These are phyloP conservation scores for Botrytis tulipae DNA, from an alignment of 2,329 filamentous ascomycete species.

Conservation along the genomic window DNA sequence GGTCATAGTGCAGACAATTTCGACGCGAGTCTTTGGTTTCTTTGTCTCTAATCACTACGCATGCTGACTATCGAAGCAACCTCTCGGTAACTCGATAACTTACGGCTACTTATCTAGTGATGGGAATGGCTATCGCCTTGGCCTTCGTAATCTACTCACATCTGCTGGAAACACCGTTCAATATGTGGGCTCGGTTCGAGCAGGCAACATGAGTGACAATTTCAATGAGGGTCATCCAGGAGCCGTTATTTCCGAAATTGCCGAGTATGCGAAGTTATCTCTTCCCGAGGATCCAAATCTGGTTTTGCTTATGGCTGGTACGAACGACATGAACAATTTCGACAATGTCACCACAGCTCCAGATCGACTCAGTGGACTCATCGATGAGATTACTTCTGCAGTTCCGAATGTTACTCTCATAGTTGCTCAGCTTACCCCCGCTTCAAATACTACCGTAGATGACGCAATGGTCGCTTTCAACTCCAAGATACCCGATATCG, in stretches of 20 bases:
- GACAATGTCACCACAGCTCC: conserved; percentile 36
- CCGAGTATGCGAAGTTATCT: conserved; percentile 23
- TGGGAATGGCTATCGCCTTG: conserved; percentile 43
- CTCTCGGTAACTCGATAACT: conserved; percentile 43
- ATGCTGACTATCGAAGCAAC: conserved; percentile 19
- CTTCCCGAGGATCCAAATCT: conserved; percentile 37
- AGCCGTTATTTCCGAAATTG: conserved; percentile 38
- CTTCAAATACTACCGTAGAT: conserved; percentile 3
- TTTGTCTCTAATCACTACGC: neutral
- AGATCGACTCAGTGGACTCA: conserved; percentile 36
- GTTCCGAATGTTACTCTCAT: conserved; percentile 40
- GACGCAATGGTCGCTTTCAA: conserved; percentile 23
- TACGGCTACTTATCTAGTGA: conserved; percentile 36
- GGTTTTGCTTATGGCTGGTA: conserved; percentile 39
- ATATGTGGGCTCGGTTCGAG: conserved; percentile 39
- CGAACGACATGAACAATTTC: conserved; percentile 39
- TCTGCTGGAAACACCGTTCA: conserved; percentile 28
- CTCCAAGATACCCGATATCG: conserved; percentile 24
- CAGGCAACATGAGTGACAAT: conserved; percentile 39
- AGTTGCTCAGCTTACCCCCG: conserved; percentile 41
- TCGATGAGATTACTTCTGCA: conserved; percentile 37
- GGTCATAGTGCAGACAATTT: neutral
- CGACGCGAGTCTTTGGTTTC: neutral
- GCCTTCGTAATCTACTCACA: conserved; percentile 34
- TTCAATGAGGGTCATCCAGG: conserved; percentile 40